Evolutionary conservation across 768 basidiomycete species (phyloP), one percentile per base, ranked within the genome.

Genomic region (Lyophyllum atratum): DNA sequence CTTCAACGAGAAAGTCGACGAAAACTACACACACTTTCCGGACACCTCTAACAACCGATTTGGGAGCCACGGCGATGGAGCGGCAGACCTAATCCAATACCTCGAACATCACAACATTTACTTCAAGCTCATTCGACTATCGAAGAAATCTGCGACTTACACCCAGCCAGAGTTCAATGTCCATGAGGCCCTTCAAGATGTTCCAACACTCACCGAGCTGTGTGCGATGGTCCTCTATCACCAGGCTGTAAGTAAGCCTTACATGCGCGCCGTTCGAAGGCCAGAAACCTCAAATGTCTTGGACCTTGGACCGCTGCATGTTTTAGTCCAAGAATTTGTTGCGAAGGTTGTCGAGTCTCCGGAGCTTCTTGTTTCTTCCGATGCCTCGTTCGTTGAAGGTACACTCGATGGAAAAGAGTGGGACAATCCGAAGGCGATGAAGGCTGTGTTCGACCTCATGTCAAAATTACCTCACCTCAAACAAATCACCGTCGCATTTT

Each of bases 101-200:
- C 60, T 58, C 4, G 43, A 65, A 7, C 17, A 65, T 2, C 63
- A 69, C 28, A 48, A 69, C 24, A 54, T 37, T 11, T 69, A 64
- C 52, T 43, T 71, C 1, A 59, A 63, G 26, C 50, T 62, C 44
- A 58, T 71, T 1, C 52, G 57, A 0, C 56, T 68, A 49, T 68
- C 67, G 28, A 77, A 78, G 56, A 53, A 59, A 5, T 57, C 49
- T 3, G 43, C 49, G 0, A 26, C 26, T 1, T 67, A 65, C 25
- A 71, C 52, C 19, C 59, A 73, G 46, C 65, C 70, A 39, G 70
- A 73, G 42, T 8, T 56, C 9, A 73, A 71, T 58, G 39, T 73
- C 17, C 63, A 49, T 33, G 52, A 64, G 40, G 69, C 62, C 2
- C 59, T 73, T 11, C 61, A 62, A 14, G 59, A 64, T 53, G 22